Percentiles rank a stretch among this genome's conserved stretches.
Conservation (phyloP, 2,329 filamentous ascomycete genomes). For the Diplodia corticola region DNA sequence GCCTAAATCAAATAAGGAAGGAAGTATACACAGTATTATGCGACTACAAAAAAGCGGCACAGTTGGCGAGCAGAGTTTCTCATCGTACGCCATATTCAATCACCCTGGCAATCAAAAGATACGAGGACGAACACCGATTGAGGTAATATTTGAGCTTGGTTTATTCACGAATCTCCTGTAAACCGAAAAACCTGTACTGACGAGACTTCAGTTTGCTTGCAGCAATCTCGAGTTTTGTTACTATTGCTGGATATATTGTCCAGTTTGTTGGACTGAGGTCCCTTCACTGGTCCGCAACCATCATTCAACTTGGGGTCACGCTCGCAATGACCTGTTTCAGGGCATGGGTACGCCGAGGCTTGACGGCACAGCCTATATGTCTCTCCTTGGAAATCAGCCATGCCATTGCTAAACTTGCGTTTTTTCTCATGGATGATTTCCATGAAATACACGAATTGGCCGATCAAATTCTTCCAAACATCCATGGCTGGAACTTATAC, state of each 20-base stretch:
- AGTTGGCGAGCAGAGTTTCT: background rate
- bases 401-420: too few species aligned
- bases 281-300: background rate
- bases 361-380: background rate
- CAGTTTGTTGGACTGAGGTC: background rate
- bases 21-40: background rate
- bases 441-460: too few species aligned
- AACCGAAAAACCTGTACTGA: too few species aligned
- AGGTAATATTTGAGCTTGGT: background rate
- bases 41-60: background rate
- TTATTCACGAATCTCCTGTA: too few species aligned
- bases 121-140: background rate
- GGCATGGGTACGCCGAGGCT: background rate
- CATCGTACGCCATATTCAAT: background rate
- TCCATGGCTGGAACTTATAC: too few species aligned
- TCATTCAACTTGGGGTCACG: background rate
- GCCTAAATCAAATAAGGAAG: background rate
- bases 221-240: background rate
- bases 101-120: rapidly evolving
- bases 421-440: too few species aligned
- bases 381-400: too few species aligned
- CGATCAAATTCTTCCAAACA: too few species aligned
- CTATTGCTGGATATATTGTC: background rate
- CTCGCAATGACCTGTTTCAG: background rate
- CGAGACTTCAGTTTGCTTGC: background rate